Percentiles rank a stretch among this genome's conserved stretches.
These are phyloP conservation scores for Colletotrichum sp. DNA, from an alignment of 2,329 filamentous ascomycete species.

Conservation along the genomic window DNA sequence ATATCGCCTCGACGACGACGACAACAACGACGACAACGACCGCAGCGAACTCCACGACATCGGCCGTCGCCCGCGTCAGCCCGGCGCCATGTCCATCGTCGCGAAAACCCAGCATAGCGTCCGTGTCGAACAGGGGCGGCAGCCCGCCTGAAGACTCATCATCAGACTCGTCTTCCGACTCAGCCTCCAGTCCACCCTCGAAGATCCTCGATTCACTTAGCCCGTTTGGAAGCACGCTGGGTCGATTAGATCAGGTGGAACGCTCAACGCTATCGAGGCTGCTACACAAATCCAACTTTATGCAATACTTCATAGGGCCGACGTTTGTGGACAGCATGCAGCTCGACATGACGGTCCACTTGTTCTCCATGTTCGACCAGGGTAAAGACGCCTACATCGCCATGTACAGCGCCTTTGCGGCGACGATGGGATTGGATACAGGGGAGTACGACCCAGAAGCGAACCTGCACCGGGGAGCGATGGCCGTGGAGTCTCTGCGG, in stretches of 20 bases:
- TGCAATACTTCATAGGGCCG: constrained; percentile 15
- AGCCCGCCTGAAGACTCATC: constrained; percentile 14
- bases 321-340: constrained; percentile 19
- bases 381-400: constrained; percentile 18
- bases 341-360: constrained; percentile 14
- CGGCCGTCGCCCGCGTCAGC: background rate
- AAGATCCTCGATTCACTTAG: constrained; percentile 15
- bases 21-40: background rate
- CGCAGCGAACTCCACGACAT: background rate
- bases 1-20: background rate
- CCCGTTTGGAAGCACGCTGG: constrained; percentile 4
- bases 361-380: constrained; percentile 18
- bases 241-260: background rate
- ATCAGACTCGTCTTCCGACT: constrained; percentile 13
- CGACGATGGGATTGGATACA: constrained; percentile 6
- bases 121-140: background rate
- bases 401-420: constrained; percentile 17
- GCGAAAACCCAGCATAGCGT: background rate
- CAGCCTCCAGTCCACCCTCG: constrained; percentile 10
- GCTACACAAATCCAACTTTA: constrained; percentile 15
- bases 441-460: constrained; percentile 10
- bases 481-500: constrained; percentile 13
- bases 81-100: background rate
- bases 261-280: background rate
- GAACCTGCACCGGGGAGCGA: constrained; percentile 12